Conservation (phyloP, 805 yeast species). For the Sungouiella thailandica region DNA sequence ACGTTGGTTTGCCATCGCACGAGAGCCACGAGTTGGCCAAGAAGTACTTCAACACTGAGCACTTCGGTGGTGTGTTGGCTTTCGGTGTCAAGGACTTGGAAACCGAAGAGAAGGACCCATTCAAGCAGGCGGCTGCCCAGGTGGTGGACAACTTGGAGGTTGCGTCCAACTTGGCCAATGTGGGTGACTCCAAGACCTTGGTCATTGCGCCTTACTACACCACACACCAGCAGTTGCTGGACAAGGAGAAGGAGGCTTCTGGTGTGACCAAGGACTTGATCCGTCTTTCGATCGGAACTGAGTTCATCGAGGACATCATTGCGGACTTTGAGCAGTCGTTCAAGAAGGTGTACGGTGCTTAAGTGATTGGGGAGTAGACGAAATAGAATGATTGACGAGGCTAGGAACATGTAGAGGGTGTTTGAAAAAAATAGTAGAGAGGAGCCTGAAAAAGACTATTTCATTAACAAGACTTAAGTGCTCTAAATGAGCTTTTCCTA, state of each 20-base stretch:
- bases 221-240: conserved; percentile 86
- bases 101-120: conserved; percentile 47
- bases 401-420: no score
- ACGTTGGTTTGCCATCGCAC: conserved; percentile 81
- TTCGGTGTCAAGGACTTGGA: conserved; percentile 74
- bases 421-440: no score
- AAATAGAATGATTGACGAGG: no score
- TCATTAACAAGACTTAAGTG: no score
- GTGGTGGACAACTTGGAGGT: conserved; percentile 81
- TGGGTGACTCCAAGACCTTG: conserved; percentile 93
- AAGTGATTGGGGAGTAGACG: neutral
- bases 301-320: conserved; percentile 18
- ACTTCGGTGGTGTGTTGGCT: conserved; percentile 83
- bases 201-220: conserved; percentile 96
- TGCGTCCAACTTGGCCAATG: conserved; percentile 92
- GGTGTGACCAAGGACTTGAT: conserved; percentile 89
- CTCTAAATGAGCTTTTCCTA: no score
- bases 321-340: conserved; percentile 63
- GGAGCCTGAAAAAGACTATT: no score
- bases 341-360: conserved; percentile 45
- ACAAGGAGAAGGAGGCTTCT: conserved; percentile 72
- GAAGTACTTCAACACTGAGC: conserved; percentile 60
- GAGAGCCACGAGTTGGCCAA: conserved; percentile 77
- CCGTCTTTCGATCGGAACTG: conserved; percentile 44
- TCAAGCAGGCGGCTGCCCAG: conserved; percentile 71